These are phyloP conservation scores for Fusarium scirpi DNA, from an alignment of 2,329 filamentous ascomycete species.

Conservation along the genomic window DNA sequence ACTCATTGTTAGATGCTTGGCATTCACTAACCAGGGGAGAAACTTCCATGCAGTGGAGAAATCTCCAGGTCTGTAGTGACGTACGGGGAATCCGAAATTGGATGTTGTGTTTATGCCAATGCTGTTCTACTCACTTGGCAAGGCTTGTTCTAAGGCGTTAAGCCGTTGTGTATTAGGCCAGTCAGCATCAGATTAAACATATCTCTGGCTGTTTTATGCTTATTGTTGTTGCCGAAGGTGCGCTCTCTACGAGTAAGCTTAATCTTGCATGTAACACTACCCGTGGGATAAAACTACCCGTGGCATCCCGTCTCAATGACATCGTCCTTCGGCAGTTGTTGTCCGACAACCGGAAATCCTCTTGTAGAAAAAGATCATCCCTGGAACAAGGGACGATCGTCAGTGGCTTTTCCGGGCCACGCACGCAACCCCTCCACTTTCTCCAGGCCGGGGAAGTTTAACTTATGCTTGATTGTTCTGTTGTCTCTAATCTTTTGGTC, in stretches of 20 bases:
- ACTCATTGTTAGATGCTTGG: conserved; percentile 5
- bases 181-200: background rate
- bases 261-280: background rate
- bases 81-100: background rate
- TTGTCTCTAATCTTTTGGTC: conserved; percentile 4
- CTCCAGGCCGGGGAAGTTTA: conserved; percentile 7
- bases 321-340: conserved; percentile 14
- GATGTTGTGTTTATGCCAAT: background rate
- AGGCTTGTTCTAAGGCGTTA: conserved; percentile 4
- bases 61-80: background rate
- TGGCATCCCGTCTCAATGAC: conserved; percentile 1
- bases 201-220: conserved; percentile 19
- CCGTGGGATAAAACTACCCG: background rate
- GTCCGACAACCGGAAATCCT: background rate
- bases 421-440: conserved; percentile 23
- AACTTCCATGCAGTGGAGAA: conserved; percentile 13
- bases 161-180: background rate
- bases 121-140: background rate
- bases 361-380: conserved; percentile 1
- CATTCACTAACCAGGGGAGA: conserved; percentile 21
- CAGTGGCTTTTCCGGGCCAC: conserved; percentile 30
- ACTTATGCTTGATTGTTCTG: conserved; percentile 26
- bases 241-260: background rate
- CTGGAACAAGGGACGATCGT: conserved; percentile 7
- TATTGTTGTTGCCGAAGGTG: conserved; percentile 2